phyloP scores from a whole-genome alignment of 768 basidiomycete genomes.

The Boletus reticuloceps region DNA sequence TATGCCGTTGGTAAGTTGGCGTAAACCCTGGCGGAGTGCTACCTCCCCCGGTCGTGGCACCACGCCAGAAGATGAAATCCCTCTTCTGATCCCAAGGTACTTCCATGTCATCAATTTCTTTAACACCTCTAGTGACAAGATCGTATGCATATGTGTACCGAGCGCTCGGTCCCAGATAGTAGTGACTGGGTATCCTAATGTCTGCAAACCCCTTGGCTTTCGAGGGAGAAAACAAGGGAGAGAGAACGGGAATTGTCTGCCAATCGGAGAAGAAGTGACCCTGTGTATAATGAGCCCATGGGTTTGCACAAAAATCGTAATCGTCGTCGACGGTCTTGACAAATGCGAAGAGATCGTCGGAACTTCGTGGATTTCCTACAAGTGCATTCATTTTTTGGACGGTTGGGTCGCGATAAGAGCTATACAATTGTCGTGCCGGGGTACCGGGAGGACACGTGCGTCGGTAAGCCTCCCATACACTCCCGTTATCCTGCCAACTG shows the following conservation, averaged over 20 bases:
- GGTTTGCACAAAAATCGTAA: slow-evolving; percentile 76
- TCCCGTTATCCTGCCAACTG: slow-evolving; percentile 84
- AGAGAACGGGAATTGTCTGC: slow-evolving; percentile 83
- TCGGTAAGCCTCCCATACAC: slow-evolving; percentile 92
- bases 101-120: slow-evolving; percentile 84
- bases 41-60: slow-evolving; percentile 94
- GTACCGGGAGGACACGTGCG: slow-evolving; percentile 83
- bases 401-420: slow-evolving; percentile 60
- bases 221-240: slow-evolving; percentile 92
- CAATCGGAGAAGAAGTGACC: slow-evolving; percentile 98
- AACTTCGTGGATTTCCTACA: slow-evolving; percentile 22
- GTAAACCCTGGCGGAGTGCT: slow-evolving; percentile 83
- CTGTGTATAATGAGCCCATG: slow-evolving; percentile 83
- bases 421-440: slow-evolving; percentile 79
- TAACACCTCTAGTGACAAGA: slow-evolving; percentile 57
- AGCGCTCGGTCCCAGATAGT: slow-evolving; percentile 83
- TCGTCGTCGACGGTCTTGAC: slow-evolving; percentile 54
- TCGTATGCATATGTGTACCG: slow-evolving; percentile 94
- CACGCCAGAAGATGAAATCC: slow-evolving; percentile 92
- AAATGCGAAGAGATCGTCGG: slow-evolving; percentile 66
- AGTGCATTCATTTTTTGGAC: slow-evolving; percentile 26
- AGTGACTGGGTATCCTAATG: slow-evolving; percentile 93
- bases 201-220: slow-evolving; percentile 84
- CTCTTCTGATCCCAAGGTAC: slow-evolving; percentile 84
- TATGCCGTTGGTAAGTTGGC: slow-evolving; percentile 81